Evolutionary conservation across 495 filamentous ascomycete species (phyloP), one percentile per base, ranked within the genome.

Genomic region (Astrocystis sublimbata): DNA sequence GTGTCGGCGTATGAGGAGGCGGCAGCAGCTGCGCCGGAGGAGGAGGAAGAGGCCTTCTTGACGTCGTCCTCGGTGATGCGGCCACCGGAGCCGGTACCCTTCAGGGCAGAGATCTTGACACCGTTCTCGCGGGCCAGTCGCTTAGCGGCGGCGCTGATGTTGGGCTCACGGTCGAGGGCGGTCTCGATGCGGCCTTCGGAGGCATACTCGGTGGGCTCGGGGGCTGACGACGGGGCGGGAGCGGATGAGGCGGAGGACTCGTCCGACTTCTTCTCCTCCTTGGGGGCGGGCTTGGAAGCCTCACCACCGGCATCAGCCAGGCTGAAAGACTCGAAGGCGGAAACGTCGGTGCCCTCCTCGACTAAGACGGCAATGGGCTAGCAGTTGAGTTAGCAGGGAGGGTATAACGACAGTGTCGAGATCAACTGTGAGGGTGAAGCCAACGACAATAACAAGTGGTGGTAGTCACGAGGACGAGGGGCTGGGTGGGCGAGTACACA

Each of bases 341-440:
- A 82, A 59, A 96, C 79, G 73, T 98, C 93, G 71, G 83, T 85
- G 35, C 88, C 92, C 71, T 96, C 92, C 70, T 97, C 96, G 59
- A 97, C 88, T 73, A 97, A 82, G 61, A 99, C 85, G 62, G 93
- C 96, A 72, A 99, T 99, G 23, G 96, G 96, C 94, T 98, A 36
- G 51, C 53, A 56, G 54, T 17, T 58, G 30, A 53, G 69, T 85
- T 67, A 84, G 79, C 60, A 72, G 49, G 13, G 26, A 1, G 13
- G n/a, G n/a, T n/a, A 17, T n/a, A n/a, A 41, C 46, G 12, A 28
- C n/a, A 28, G 23, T 23, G 26, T 46, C 60, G 67, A 67, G n/a
- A n/a, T n/a, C n/a, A n/a, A n/a, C n/a, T n/a, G n/a, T n/a, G n/a
- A n/a, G n/a, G n/a, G n/a, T n/a, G n/a, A n/a, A n/a, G n/a, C n/a